Conservation (phyloP, 2,329 filamentous ascomycete species). For the Cordyceps militaris region DNA sequence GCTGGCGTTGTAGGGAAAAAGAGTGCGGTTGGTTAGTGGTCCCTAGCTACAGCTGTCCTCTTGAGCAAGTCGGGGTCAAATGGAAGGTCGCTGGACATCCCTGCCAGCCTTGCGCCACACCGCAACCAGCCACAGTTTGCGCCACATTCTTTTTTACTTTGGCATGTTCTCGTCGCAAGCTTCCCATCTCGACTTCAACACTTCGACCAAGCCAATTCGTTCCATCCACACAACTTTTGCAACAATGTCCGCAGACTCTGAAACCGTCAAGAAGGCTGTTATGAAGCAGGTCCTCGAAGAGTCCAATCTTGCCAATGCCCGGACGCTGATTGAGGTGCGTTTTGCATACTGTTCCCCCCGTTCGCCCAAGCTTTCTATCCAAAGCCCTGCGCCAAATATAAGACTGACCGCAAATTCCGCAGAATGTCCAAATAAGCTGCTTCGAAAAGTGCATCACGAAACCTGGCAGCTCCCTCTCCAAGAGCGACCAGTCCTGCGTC, state of each 20-base stretch:
- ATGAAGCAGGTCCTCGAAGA: conserved; percentile 59
- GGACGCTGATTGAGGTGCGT: conserved; percentile 61
- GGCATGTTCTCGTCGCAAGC: neutral
- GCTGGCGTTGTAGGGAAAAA: neutral
- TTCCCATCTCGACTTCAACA: neutral
- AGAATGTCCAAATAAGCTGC: conserved; percentile 79
- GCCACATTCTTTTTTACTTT: neutral
- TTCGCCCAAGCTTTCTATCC: no score
- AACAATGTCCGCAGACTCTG: conserved; percentile 48
- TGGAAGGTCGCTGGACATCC: no score
- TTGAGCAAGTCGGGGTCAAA: neutral
- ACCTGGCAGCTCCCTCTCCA: conserved; percentile 59
- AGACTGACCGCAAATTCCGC: conserved; percentile 5
- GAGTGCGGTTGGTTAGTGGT: neutral
- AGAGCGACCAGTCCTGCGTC: conserved; percentile 63
- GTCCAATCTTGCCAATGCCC: conserved; percentile 60
- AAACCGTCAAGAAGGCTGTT: conserved; percentile 52
- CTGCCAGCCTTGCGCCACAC: conserved; percentile 1
- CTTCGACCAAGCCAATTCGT: neutral
- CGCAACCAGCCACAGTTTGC: neutral
- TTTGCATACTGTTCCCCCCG: neutral
- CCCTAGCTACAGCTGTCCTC: conserved; percentile 12
- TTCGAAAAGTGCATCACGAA: conserved; percentile 71
- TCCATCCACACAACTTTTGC: neutral
- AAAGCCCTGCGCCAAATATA: neutral